Conservation (phyloP, 495 filamentous ascomycete species). For the Penicillium egyptiacum region DNA sequence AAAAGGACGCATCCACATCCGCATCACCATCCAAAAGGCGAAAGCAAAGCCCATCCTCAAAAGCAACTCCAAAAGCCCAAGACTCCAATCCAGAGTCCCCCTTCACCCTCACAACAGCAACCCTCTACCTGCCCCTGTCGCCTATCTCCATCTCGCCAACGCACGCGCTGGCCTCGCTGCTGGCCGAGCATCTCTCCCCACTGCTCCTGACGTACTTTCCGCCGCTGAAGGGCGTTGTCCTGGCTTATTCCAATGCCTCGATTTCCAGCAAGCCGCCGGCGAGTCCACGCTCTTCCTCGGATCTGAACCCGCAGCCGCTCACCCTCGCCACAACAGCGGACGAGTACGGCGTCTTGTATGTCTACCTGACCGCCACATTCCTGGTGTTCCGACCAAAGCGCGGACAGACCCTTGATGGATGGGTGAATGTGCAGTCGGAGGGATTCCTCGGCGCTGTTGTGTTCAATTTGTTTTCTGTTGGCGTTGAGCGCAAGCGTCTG, state of each 20-base stretch:
- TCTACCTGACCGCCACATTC: slow-evolving; percentile 75
- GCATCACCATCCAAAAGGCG: slow-evolving; percentile 52
- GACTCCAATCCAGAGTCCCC: slow-evolving; percentile 43
- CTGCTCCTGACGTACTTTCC: slow-evolving; percentile 74
- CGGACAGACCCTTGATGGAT: slow-evolving; percentile 60
- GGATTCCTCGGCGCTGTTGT: slow-evolving; percentile 69
- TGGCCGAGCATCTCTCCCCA: slow-evolving; percentile 74
- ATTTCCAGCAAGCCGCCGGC: slow-evolving; percentile 42
- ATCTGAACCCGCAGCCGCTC: slow-evolving; percentile 40
- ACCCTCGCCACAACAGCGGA: slow-evolving; percentile 57
- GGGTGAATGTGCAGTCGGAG: slow-evolving; percentile 70
- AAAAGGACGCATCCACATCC: slow-evolving; percentile 31
- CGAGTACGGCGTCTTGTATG: slow-evolving; percentile 66
- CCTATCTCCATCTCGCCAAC: slow-evolving; percentile 65
- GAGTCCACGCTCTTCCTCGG: slow-evolving; percentile 27
- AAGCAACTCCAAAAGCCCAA: background rate
- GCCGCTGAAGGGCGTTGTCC: slow-evolving; percentile 65
- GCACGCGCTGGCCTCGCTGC: slow-evolving; percentile 62
- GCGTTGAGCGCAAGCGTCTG: slow-evolving; percentile 63
- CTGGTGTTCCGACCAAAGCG: slow-evolving; percentile 64
- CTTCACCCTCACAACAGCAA: slow-evolving; percentile 60
- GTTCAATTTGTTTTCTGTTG: slow-evolving; percentile 74
- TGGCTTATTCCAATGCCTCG: slow-evolving; percentile 65
- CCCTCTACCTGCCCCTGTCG: slow-evolving; percentile 69
- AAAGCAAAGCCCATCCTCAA: slow-evolving; percentile 28